A percentile compares a stretch with the other conserved stretches of the same genome.
These are phyloP conservation scores for Kodamaea fukazawae DNA, from an alignment of 805 yeast species.

Conservation along the genomic window DNA sequence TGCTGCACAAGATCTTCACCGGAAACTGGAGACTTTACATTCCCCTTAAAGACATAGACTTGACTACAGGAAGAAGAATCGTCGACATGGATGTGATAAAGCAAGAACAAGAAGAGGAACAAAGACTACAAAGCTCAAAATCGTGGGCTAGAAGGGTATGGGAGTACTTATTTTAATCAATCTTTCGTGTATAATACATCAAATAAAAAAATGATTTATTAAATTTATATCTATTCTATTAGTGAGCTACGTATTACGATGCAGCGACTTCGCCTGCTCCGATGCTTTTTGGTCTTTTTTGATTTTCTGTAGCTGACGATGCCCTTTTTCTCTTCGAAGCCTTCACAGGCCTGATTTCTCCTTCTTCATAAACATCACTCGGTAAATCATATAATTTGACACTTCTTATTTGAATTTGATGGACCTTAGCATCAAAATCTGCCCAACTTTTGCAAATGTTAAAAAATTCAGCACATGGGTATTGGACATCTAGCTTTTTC, in stretches of 20 bases:
- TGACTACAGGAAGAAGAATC: slow-evolving; percentile 26
- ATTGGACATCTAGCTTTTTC: slow-evolving; percentile 75
- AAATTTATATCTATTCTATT: too few species aligned
- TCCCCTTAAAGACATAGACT: slow-evolving; percentile 21
- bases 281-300: slow-evolving; percentile 24
- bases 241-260: too few species aligned
- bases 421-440: slow-evolving; percentile 57
- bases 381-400: slow-evolving; percentile 82
- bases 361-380: slow-evolving; percentile 72
- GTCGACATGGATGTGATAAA: slow-evolving; percentile 21
- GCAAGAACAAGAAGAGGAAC: slow-evolving; percentile 22
- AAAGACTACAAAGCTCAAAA: slow-evolving; percentile 9
- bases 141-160: slow-evolving; percentile 17
- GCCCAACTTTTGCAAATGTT: slow-evolving; percentile 74
- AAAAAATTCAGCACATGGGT: slow-evolving; percentile 88
- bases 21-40: slow-evolving; percentile 20
- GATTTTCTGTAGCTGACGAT: slow-evolving; percentile 11
- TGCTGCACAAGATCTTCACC: slow-evolving; percentile 23
- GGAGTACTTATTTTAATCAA: slow-evolving; percentile 7
- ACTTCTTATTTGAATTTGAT: slow-evolving; percentile 64
- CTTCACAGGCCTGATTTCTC: slow-evolving; percentile 72
- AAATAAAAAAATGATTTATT: too few species aligned
- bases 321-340: slow-evolving; percentile 33
- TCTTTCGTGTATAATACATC: too few species aligned
- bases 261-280: slow-evolving; percentile 5